Evolutionary conservation across 345 rosid species (phyloP), one percentile per base, ranked within the genome.

Genomic region (Aquilaria yunnanensis): DNA sequence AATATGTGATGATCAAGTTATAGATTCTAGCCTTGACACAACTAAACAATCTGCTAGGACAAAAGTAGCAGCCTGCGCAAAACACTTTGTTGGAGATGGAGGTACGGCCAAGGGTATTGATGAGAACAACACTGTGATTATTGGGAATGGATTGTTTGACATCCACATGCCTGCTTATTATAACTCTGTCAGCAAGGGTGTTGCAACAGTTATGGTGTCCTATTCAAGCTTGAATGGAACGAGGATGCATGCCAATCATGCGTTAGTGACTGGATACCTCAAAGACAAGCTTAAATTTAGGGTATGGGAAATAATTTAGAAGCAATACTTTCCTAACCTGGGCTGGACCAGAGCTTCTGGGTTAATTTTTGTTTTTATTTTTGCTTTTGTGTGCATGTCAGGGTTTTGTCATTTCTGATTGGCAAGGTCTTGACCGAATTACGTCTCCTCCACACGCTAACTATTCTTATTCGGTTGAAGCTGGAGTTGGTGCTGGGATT

Each of bases 11-110:
- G 23, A 16, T 16, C 23, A 16, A 16, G 23, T 16, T 37, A 37
- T 37, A 8, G 43, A 37, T 37, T 37, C 8, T 37, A 37, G 43
- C 43, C 43, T 37, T 37, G 43, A 37, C 43, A 37, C 5, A 37
- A 1, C 43, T 37, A 37, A 5, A 37, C 43, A 37, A 37, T 8
- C 43, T 53, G 34, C 16, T 79, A 83, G 85, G 66, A 63, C 74
- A 61, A 80, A 80, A 11, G 85, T 83, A 1, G 84, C 80, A 9
- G 84, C 84, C 16, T 82, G 84, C 59, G 84, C 87, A 7, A 82
- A 82, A 77, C 87, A 80, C 56, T 80, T 75, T 59, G 81, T 83
- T 7, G 88, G 88, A 60, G 88, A 83, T 70, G 88, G 88, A 59
- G 85, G 88, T 63, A 83, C 85, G 55, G 64, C 67, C 16, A 45